Percentiles rank a stretch among this genome's conserved stretches.
These are phyloP conservation scores for Pseudogymnoascus sp. DNA, from an alignment of 2,329 filamentous ascomycete species.

Conservation along the genomic window DNA sequence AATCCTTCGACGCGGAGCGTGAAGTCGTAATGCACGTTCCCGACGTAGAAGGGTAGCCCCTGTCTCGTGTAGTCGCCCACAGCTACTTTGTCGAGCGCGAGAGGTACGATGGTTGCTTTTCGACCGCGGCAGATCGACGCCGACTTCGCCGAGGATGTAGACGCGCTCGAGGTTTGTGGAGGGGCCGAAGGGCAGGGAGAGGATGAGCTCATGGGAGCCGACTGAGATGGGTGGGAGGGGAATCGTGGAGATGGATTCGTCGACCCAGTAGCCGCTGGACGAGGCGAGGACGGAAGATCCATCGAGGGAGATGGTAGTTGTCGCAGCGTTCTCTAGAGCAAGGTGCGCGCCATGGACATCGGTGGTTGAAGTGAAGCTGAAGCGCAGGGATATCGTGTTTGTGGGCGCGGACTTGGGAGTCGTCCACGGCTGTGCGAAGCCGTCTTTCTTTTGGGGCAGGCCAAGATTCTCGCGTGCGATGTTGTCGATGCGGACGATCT, in stretches of 20 bases:
- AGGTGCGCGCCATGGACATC: conserved; percentile 17
- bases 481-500: conserved; percentile 29
- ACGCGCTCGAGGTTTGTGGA: conserved; percentile 28
- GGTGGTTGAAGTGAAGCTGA: conserved; percentile 22
- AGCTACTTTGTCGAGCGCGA: conserved; percentile 12
- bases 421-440: conserved; percentile 27
- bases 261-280: conserved; percentile 26
- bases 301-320: conserved; percentile 22
- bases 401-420: conserved; percentile 16
- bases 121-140: conserved; percentile 17
- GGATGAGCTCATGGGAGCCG: conserved; percentile 21
- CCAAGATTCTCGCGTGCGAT: conserved; percentile 21
- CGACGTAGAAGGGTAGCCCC: conserved; percentile 27
- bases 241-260: conserved; percentile 27
- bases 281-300: conserved; percentile 11
- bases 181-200: conserved; percentile 26
- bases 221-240: conserved; percentile 21
- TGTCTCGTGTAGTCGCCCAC: conserved; percentile 27
- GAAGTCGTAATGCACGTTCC: conserved; percentile 24
- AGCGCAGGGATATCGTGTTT: conserved; percentile 21
- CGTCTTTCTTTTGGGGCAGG: conserved; percentile 24
- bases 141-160: conserved; percentile 28
- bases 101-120: conserved; percentile 12
- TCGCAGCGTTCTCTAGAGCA: conserved; percentile 26
- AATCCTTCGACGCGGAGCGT: conserved; percentile 6